These are phyloP conservation scores for Naganishia antarctica DNA, from an alignment of 768 basidiomycete species.

Conservation along the genomic window DNA sequence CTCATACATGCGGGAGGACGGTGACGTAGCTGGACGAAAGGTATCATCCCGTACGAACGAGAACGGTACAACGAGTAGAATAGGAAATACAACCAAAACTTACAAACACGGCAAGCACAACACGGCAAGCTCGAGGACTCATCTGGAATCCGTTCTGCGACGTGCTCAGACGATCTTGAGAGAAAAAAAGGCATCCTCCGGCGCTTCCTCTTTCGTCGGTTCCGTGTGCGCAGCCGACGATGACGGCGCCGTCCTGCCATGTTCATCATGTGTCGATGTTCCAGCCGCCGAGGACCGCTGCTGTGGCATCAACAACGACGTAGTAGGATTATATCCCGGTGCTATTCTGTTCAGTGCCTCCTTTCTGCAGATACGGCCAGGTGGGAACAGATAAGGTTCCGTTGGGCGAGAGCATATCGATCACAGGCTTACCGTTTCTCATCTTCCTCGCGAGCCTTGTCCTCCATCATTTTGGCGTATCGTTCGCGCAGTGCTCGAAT, in stretches of 20 bases:
- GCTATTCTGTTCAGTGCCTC: slow-evolving; percentile 42
- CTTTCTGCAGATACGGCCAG: slow-evolving; percentile 28
- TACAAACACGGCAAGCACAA: too few relatives aligned
- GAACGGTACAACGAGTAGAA: too few relatives aligned
- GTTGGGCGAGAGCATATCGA: too few relatives aligned
- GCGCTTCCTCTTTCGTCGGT: not conserved
- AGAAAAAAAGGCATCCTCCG: slow-evolving; percentile 13
- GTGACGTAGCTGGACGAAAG: too few relatives aligned
- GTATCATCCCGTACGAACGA: too few relatives aligned
- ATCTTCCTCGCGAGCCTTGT: slow-evolving; percentile 71
- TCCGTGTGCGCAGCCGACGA: not conserved
- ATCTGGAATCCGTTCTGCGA: too few relatives aligned
- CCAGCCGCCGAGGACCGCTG: slow-evolving; percentile 1
- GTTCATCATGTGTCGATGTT: not conserved
- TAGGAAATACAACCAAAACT: too few relatives aligned
- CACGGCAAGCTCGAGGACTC: too few relatives aligned
- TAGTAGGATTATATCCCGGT: slow-evolving; percentile 42
- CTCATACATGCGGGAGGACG: too few relatives aligned
- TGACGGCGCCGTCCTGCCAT: not conserved
- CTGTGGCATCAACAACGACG: slow-evolving; percentile 15
- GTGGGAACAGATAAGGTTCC: slow-evolving; percentile 28
- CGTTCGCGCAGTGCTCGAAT: slow-evolving; percentile 63
- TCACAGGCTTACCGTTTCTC: slow-evolving; percentile 51
- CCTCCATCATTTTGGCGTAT: slow-evolving; percentile 65
- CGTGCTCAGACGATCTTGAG: slow-evolving; percentile 4